phyloP scores from a whole-genome alignment of 768 basidiomycete genomes.

The Mycena albidolilacea region DNA sequence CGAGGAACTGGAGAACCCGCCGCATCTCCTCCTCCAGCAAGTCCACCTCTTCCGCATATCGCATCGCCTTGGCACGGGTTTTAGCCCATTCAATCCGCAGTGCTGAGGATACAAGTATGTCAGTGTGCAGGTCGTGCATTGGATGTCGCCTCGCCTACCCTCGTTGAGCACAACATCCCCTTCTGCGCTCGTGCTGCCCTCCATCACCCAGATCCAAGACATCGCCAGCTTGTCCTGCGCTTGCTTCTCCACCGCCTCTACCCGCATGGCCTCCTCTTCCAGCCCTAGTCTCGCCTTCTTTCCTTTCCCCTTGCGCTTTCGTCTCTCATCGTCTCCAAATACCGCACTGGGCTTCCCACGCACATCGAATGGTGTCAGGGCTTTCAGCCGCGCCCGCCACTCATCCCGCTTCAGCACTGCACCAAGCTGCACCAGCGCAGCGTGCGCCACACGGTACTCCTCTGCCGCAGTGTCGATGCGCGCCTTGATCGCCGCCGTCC shows the following conservation, averaged over 20 bases:
- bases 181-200: too few relatives aligned
- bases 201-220: too few relatives aligned
- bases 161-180: too few relatives aligned
- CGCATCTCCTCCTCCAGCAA: constrained; percentile 46
- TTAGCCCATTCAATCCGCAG: constrained; percentile 37
- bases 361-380: neutral
- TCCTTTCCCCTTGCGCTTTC: too few relatives aligned
- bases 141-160: too few relatives aligned
- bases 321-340: neutral
- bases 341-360: neutral
- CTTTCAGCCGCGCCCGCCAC: neutral
- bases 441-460: constrained; percentile 1
- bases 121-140: too few relatives aligned
- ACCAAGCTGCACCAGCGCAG: neutral
- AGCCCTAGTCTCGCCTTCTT: too few relatives aligned
- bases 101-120: constrained; percentile 18
- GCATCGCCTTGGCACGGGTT: constrained; percentile 34
- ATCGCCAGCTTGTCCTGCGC: too few relatives aligned
- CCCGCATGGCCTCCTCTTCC: too few relatives aligned
- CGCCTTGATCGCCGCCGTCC: neutral
- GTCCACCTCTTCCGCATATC: constrained; percentile 21
- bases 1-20: constrained; percentile 29
- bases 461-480: neutral
- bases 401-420: neutral
- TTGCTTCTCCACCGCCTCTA: too few relatives aligned